Evolutionary conservation across 441 rosid genomes (phyloP).

Genomic region (Jatropha multifida): DNA sequence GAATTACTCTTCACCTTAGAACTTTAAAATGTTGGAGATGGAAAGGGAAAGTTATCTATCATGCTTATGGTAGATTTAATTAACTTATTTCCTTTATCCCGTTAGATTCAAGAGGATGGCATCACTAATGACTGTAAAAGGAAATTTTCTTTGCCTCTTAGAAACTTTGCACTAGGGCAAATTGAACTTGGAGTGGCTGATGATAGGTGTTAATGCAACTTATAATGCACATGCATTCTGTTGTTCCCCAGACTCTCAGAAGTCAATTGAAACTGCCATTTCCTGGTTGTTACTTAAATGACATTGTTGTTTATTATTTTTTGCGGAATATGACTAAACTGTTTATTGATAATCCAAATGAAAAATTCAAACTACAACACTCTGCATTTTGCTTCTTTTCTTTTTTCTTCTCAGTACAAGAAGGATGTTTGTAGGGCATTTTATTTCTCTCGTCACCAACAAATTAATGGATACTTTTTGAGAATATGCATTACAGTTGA

Average conservation of each 20-base stretch:
- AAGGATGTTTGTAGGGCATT: not conserved
- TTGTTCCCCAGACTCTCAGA: not conserved
- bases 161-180: not conserved
- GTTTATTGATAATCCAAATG: not conserved
- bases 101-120: not conserved
- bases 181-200: not conserved
- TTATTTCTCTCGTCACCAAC: not conserved
- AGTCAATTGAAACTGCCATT: not conserved
- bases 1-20: not conserved
- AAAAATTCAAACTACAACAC: constrained; percentile 5
- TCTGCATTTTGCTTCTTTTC: not conserved
- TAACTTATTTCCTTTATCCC: not conserved
- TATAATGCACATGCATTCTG: not conserved
- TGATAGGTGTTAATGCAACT: not conserved
- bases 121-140: not conserved
- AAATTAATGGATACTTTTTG: not conserved
- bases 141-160: not conserved
- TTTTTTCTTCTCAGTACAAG: not conserved
- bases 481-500: not conserved
- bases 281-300: not conserved
- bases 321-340: not conserved
- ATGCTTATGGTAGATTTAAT: too few relatives aligned
- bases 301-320: not conserved
- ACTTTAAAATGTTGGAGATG: not conserved
- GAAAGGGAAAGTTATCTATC: too few relatives aligned